A percentile compares a stretch with the other conserved stretches of the same genome.
These are phyloP conservation scores for Inonotus hispidus DNA, from an alignment of 1,284 basidiomycete species.

Conservation along the genomic window DNA sequence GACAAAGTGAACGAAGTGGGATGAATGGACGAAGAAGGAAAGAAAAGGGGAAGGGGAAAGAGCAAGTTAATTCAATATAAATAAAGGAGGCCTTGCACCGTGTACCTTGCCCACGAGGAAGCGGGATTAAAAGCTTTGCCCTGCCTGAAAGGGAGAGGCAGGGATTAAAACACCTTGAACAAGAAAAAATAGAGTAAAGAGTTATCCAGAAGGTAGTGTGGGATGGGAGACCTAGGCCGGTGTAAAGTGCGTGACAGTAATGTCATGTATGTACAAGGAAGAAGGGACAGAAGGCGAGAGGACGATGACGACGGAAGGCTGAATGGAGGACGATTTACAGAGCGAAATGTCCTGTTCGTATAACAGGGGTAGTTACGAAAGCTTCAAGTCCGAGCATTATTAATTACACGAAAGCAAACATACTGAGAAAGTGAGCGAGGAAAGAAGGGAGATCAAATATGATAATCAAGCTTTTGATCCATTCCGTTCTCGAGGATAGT, in stretches of 20 bases:
- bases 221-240: too few species aligned
- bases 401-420: neutral
- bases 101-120: neutral
- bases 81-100: neutral
- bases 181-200: neutral
- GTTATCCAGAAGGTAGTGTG: too few species aligned
- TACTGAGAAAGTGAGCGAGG: neutral
- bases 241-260: too few species aligned
- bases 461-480: constrained; percentile 2
- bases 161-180: neutral
- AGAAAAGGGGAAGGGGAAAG: too few species aligned
- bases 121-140: neutral
- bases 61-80: neutral
- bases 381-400: neutral
- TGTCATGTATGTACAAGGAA: neutral
- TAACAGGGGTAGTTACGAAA: neutral
- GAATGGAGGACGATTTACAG: neutral
- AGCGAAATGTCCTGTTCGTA: neutral
- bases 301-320: neutral
- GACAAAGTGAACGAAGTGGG: too few species aligned
- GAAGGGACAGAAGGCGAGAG: neutral
- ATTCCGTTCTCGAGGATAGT: constrained; percentile 9
- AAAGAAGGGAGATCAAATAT: neutral
- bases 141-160: neutral
- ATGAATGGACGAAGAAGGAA: too few species aligned